phyloP scores from a whole-genome alignment of 176 grass and related monocot species.

The Paspalum notatum region DNA sequence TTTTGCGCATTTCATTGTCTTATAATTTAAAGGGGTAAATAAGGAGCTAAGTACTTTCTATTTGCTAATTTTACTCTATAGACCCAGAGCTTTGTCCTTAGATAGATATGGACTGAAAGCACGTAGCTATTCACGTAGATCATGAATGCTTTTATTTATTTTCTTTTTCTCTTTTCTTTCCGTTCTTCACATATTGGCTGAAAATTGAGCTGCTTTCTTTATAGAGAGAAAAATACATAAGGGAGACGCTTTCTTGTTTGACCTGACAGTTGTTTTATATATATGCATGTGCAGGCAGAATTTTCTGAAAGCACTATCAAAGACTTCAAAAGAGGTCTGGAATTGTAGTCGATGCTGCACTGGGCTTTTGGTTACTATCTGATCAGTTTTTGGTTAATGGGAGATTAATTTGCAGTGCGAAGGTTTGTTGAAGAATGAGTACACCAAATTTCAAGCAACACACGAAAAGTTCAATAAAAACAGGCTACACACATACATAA shows the following conservation, averaged over 20 bases:
- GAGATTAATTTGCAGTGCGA: constrained; percentile 63
- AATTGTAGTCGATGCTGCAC: constrained; percentile 11
- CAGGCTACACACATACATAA: constrained; percentile 71
- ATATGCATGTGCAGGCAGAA: constrained; percentile 61
- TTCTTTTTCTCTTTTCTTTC: too few species aligned
- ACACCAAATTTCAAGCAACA: constrained; percentile 73
- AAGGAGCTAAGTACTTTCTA: neutral
- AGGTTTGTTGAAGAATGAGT: constrained; percentile 80
- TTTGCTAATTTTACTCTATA: neutral
- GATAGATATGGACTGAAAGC: too few species aligned
- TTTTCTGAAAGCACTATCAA: constrained; percentile 78
- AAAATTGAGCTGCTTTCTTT: too few species aligned
- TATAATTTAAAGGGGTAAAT: neutral
- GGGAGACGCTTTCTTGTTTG: too few species aligned
- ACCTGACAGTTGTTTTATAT: constrained; percentile 28
- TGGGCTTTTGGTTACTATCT: constrained; percentile 4
- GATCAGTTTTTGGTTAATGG: constrained; percentile 15
- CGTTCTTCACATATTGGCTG: too few species aligned
- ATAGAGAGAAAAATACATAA: too few species aligned
- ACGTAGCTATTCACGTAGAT: too few species aligned
- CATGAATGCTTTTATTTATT: too few species aligned
- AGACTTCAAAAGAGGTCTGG: constrained; percentile 79
- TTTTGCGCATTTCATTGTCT: constrained; percentile 16
- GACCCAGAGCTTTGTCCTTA: too few species aligned
- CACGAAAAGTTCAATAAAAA: constrained; percentile 86